Percentiles rank a stretch among this genome's conserved stretches.
Evolutionary conservation across 192 early-diverging fungal genomes (phyloP).

Genomic region (Coemansia sp.): DNA sequence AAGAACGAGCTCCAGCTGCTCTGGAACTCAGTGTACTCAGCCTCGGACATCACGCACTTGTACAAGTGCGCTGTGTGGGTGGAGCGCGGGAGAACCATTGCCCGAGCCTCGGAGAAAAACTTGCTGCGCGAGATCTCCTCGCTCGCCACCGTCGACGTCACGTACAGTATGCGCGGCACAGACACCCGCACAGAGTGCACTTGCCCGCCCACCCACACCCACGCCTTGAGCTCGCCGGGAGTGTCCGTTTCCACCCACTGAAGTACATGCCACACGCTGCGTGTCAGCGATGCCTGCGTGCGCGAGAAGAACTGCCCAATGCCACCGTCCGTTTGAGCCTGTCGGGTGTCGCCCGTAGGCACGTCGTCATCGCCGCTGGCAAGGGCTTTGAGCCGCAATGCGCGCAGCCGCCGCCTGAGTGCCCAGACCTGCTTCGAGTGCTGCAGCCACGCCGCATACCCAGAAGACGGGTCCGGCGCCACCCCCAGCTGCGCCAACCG

Average conservation of each 20-base stretch:
- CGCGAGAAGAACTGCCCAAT: conserved; percentile 67
- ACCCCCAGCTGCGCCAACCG: conserved; percentile 51
- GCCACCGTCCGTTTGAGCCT: conserved; percentile 1
- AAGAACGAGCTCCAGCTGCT: conserved; percentile 80
- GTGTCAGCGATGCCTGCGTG: conserved; percentile 68
- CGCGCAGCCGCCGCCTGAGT: conserved; percentile 61
- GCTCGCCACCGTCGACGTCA: conserved; percentile 72
- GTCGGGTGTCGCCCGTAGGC: not conserved
- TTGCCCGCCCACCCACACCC: conserved; percentile 73
- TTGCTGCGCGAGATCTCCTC: conserved; percentile 49
- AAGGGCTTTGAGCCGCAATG: conserved; percentile 47
- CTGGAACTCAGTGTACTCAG: conserved; percentile 70
- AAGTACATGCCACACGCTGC: conserved; percentile 80
- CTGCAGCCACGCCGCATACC: conserved; percentile 75
- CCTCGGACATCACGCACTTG: conserved; percentile 81
- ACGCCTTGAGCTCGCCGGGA: conserved; percentile 88
- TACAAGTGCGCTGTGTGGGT: conserved; percentile 71
- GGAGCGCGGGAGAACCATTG: conserved; percentile 73
- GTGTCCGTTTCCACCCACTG: conserved; percentile 83
- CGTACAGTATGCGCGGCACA: conserved; percentile 84
- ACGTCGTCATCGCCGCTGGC: conserved; percentile 33
- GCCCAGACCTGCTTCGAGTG: conserved; percentile 82
- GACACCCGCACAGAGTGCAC: conserved; percentile 74
- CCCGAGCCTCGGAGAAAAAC: conserved; percentile 51
- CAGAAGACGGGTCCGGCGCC: conserved; percentile 68